Evolutionary conservation across 768 basidiomycete species (phyloP), one percentile per base, ranked within the genome.

Genomic region (Lentinula detonsa): DNA sequence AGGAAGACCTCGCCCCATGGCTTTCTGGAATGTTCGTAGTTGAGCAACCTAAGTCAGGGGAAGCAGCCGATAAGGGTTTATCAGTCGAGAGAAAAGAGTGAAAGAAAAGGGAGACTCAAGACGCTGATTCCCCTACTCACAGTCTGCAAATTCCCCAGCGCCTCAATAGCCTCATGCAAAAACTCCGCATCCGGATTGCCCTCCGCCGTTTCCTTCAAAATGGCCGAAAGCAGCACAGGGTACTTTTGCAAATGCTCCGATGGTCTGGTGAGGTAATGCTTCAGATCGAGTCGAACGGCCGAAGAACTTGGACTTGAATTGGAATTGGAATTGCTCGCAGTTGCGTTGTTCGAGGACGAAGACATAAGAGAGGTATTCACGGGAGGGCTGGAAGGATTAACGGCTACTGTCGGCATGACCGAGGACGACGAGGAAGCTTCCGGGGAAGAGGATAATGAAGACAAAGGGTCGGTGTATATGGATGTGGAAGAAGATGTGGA

Each of bases 11-110:
- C 85, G 85, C 13, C 91, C 85, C 88, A 93, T 94, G 0, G 91
- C 89, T 45, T 85, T 81, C 70, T 98, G 95, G 85, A 95, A 98
- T 4, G 93, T 91, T 64, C 88, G 82, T 52, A 97, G 73, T 70
- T 93, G 91, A 0, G 91, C 88, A 28, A 28, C 28, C 28, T 28
- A 28, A 28, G 28, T 0, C 28, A 28, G 28, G 28, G 28, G 28
- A 28, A 28, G 28, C 28, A 28, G 28, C 28, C 28, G 28, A 28
- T 28, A 28, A 28, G 3, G 28, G 28, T 3, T 28, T 28, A 28
- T 28, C 28, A 28, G 28, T 28, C 28, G 28, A 28, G 28, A 28
- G 28, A 28, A 28, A 28, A 28, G 28, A 28, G 28, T 28, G 28
- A 28, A 28, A 28, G 28, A 28, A 28, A 28, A 28, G 28, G 28